These are phyloP conservation scores for Ampelocalamus luodianensis DNA, from an alignment of 176 grass and related monocot genomes.

Conservation along the genomic window DNA sequence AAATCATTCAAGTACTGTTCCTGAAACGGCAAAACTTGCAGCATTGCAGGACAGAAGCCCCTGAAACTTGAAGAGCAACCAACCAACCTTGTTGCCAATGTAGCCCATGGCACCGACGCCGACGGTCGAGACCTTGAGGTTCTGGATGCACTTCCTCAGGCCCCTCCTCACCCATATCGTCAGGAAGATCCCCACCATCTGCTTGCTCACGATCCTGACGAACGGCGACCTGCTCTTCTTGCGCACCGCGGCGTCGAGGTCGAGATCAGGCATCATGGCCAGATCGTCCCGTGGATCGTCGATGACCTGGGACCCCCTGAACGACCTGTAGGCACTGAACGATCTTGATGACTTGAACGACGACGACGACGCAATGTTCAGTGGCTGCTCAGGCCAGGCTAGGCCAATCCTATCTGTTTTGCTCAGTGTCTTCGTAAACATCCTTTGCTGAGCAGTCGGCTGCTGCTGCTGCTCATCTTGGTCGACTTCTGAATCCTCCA, in stretches of 20 bases:
- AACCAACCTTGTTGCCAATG: constrained; percentile 87
- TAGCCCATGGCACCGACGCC: constrained; percentile 87
- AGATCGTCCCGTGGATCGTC: constrained; percentile 28
- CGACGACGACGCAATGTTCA: constrained; percentile 55
- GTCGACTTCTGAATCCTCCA: not conserved
- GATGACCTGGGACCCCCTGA: constrained; percentile 41
- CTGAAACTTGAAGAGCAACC: not conserved
- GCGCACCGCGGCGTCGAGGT: constrained; percentile 23
- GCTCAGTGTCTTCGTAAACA: constrained; percentile 68
- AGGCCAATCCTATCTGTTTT: constrained; percentile 69
- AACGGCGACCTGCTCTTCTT: constrained; percentile 70
- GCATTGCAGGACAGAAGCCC: not conserved
- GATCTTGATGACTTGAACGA: constrained; percentile 62
- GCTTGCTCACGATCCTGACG: constrained; percentile 91
- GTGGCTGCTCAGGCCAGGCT: constrained; percentile 85
- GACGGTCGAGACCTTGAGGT: not conserved
- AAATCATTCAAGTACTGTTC: not conserved
- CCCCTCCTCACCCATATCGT: not conserved
- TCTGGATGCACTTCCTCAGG: constrained; percentile 55
- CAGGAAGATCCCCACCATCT: constrained; percentile 44
- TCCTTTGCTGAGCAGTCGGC: constrained; percentile 35
- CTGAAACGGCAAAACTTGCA: not conserved
- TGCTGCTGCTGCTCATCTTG: constrained; percentile 17
- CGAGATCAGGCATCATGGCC: constrained; percentile 47
- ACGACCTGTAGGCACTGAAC: constrained; percentile 39